Evolutionary conservation across 164 flowering plant species (phyloP).

Genomic region (Saururus chinensis): DNA sequence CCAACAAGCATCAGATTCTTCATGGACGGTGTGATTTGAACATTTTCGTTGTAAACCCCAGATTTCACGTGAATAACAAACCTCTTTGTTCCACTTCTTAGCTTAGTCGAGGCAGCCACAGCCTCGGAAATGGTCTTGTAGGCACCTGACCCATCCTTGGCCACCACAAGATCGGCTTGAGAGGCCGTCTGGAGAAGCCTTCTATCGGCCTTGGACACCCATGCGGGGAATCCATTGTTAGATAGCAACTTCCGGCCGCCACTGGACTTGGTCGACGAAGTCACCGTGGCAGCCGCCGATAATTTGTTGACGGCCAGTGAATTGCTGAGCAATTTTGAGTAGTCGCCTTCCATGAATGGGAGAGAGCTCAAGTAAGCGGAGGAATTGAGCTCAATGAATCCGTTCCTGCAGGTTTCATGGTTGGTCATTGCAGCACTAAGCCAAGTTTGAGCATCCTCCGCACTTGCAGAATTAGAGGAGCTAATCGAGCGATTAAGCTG

Average conservation of each 20-base stretch:
- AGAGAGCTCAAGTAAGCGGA: constrained; percentile 19
- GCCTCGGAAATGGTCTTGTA: constrained; percentile 51
- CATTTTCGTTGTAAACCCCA: constrained; percentile 49
- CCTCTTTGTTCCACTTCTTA: constrained; percentile 19
- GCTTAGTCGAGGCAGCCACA: constrained; percentile 23
- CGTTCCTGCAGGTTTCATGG: constrained; percentile 44
- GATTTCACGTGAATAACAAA: constrained; percentile 42
- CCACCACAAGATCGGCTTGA: constrained; percentile 46
- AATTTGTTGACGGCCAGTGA: constrained; percentile 39
- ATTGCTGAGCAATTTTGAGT: constrained; percentile 47
- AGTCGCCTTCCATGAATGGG: constrained; percentile 16
- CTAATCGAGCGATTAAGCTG: constrained; percentile 26
- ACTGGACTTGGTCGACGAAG: background rate
- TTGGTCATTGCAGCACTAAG: constrained; percentile 52
- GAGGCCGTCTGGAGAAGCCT: constrained; percentile 28
- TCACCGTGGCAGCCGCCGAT: background rate
- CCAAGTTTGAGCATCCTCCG: constrained; percentile 35
- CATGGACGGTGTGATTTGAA: constrained; percentile 29
- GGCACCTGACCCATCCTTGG: constrained; percentile 53
- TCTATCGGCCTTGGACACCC: constrained; percentile 36
- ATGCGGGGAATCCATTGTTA: constrained; percentile 23
- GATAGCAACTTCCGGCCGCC: constrained; percentile 24
- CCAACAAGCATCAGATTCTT: constrained; percentile 54
- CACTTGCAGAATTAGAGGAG: constrained; percentile 6
- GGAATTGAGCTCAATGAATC: constrained; percentile 34